These are phyloP conservation scores for Pseudogymnoascus sp. DNA, from an alignment of 2,329 filamentous ascomycete species.

Conservation along the genomic window DNA sequence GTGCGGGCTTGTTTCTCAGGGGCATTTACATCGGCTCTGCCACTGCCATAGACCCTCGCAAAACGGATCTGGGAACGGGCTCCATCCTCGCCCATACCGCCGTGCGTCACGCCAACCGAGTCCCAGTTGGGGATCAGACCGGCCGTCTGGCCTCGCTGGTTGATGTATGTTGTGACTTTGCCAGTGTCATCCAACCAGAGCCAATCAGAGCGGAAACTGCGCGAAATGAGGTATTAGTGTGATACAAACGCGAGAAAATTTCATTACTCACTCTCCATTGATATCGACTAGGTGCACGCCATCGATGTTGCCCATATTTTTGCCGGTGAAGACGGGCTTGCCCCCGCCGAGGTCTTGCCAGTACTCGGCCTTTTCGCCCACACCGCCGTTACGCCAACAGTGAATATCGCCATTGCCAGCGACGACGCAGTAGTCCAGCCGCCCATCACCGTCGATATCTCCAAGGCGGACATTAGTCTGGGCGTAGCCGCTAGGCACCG, in stretches of 20 bases:
- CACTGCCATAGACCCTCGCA: background rate
- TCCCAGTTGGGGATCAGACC: constrained; percentile 12
- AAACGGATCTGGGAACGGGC: background rate
- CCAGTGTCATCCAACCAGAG: constrained; percentile 17
- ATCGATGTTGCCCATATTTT: constrained; percentile 10
- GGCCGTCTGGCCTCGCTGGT: constrained; percentile 16
- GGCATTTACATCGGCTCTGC: background rate
- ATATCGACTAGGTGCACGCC: constrained; percentile 20
- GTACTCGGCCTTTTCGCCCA: constrained; percentile 25
- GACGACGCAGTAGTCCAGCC: constrained; percentile 29
- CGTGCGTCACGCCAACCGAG: constrained; percentile 11
- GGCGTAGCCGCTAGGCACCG: background rate
- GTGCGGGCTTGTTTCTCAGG: no score
- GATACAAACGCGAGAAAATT: background rate
- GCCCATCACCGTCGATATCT: constrained; percentile 31
- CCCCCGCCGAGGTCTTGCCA: constrained; percentile 30
- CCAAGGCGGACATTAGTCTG: constrained; percentile 24
- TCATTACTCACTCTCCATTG: constrained; percentile 20
- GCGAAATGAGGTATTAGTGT: background rate
- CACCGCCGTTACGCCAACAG: constrained; percentile 31
- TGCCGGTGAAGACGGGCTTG: constrained; percentile 10
- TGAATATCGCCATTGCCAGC: constrained; percentile 22
- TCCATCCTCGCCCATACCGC: background rate
- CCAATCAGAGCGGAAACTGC: constrained; percentile 18
- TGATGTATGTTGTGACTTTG: constrained; percentile 17